Evolutionary conservation across 139 green algal species (phyloP).

Genomic region (Coccomyxa sp.): DNA sequence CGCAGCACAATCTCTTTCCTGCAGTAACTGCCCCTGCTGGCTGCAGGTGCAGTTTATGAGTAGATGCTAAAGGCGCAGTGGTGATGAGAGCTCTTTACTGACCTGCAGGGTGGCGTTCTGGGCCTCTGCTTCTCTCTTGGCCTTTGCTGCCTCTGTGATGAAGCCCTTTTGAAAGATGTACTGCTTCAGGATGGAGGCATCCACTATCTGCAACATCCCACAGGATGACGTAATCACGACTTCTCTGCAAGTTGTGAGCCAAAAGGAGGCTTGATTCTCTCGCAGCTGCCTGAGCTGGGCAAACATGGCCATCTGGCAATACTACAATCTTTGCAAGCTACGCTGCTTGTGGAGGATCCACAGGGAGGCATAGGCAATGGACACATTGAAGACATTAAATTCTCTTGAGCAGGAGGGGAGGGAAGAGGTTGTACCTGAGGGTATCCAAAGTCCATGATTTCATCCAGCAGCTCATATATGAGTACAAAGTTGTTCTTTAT

Average conservation of each 20-base stretch:
- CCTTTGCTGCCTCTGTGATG: conserved; percentile 43
- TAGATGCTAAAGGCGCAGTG: too few species aligned
- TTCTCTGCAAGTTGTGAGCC: too few species aligned
- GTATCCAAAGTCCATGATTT: conserved; percentile 84
- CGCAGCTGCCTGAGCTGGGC: too few species aligned
- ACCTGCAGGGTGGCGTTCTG: conserved; percentile 83
- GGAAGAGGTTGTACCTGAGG: conserved; percentile 52
- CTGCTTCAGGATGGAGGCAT: conserved; percentile 80
- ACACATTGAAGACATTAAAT: not conserved
- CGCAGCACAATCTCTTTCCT: too few species aligned
- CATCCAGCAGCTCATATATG: conserved; percentile 96
- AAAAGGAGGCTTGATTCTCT: too few species aligned
- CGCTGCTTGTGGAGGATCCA: conserved; percentile 3
- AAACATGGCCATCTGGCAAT: too few species aligned
- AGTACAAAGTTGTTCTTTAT: conserved; percentile 94
- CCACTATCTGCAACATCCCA: conserved; percentile 51
- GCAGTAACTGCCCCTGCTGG: too few species aligned
- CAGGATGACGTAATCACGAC: not conserved
- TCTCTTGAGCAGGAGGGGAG: not conserved
- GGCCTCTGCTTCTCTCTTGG: conserved; percentile 50
- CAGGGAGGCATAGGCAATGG: too few species aligned
- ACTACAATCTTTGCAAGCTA: too few species aligned
- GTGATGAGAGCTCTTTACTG: too few species aligned
- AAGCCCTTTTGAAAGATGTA: conserved; percentile 93
- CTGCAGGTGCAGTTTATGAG: too few species aligned